Evolutionary conservation across 441 rosid species (phyloP).

Genomic region (Euphorbia neoarborescens): DNA sequence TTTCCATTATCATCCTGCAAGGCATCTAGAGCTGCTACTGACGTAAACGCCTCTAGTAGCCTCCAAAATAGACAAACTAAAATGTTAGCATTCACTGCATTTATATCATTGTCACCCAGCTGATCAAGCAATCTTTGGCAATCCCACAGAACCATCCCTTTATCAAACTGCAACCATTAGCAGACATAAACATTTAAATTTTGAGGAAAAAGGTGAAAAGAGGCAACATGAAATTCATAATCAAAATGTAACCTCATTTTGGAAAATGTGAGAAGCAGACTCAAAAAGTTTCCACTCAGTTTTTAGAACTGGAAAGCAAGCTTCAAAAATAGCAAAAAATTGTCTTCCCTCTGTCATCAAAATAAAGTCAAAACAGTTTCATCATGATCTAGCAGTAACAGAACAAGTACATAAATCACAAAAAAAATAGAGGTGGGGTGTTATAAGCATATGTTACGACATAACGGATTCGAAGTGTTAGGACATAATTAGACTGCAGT

Average conservation of each 20-base stretch:
- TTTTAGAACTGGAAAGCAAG: slow-evolving; percentile 66
- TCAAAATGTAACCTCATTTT: slow-evolving; percentile 39
- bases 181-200: slow-evolving; percentile 13
- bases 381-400: background rate
- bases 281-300: slow-evolving; percentile 58
- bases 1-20: slow-evolving; percentile 51
- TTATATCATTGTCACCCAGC: slow-evolving; percentile 40
- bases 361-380: slow-evolving; percentile 7
- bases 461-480: background rate
- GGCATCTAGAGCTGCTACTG: slow-evolving; percentile 31
- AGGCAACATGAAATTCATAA: background rate
- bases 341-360: slow-evolving; percentile 34
- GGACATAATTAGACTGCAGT: background rate
- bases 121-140: slow-evolving; percentile 56
- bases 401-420: background rate
- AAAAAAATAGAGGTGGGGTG: background rate
- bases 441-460: background rate
- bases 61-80: slow-evolving; percentile 65
- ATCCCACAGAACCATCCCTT: slow-evolving; percentile 48
- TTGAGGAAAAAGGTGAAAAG: background rate
- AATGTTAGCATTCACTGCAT: slow-evolving; percentile 42
- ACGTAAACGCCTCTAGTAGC: slow-evolving; percentile 45
- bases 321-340: slow-evolving; percentile 51
- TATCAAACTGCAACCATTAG: slow-evolving; percentile 40
- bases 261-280: slow-evolving; percentile 32